Base-by-base conservation (phyloP, 2,329 filamentous ascomycete species). In the Fusarium sp. region DNA sequence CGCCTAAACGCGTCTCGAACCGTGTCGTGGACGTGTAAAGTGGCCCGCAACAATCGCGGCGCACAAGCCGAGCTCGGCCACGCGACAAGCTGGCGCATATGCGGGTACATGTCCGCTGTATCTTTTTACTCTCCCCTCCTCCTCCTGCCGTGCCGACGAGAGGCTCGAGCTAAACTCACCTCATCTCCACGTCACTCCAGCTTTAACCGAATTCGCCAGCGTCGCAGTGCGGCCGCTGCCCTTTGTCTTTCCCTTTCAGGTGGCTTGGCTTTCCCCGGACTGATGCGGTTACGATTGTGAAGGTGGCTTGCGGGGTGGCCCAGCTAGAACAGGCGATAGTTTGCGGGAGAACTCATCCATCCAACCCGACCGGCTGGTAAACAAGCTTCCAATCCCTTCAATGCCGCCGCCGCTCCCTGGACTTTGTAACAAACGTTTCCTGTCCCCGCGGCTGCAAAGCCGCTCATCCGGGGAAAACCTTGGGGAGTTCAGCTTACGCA, bases 11-110 rank as follows among this genome's bases (percentile, higher is more conserved):
- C 46, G 63, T 49, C 2, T 25, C 23, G 13, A 6, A 5, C 2
- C 57, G 62, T 53, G 69, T 50, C 9, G 5, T 9, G 6, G 1
- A 8, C 65, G 65, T 57, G 69, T 69, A 69, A 62, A 67, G 50
- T 62, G 60, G 27, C 18, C 4, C 23, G 14, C 14, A 14, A 11
- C 16, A 16, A 18, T 13, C 51, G 40, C 34, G 56, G 34, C 36
- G 36, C 67, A 60, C 58, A 42, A 38, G 44, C 44, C 57, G 9
- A 62, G 29, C 55, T 38, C 11, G 9, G 25, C 34, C 60, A 68
- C 60, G 44, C 59, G 50, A 59, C 40, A 44, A 29, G 27, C 27
- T 11, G 27, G 27, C 25, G 13, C 14, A 34, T 29, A 6, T 18
- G 18, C 29, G 29, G 29, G 42, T 49, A 49, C 42, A 27, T 49